Evolutionary conservation across 2,329 filamentous ascomycete genomes (phyloP), one percentile per base, ranked within the genome.

Genomic region (Scedosporium minutisporum): DNA sequence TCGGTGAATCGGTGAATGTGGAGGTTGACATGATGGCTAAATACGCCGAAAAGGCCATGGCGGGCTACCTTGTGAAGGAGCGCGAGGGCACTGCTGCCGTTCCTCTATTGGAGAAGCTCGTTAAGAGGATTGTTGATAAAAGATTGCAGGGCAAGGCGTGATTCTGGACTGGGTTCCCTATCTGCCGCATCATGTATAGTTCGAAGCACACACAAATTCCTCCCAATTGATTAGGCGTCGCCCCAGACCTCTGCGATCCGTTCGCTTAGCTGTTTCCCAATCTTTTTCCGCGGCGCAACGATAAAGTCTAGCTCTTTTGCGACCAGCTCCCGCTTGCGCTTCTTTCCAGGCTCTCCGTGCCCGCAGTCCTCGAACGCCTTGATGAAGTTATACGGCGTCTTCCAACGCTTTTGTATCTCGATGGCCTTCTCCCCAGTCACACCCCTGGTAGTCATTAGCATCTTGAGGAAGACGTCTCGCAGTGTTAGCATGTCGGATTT

Each of bases 21-120:
- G 93, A 97, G 79, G 93, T 96, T 62, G 93, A 97, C 72, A 91
- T 96, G 79, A 82, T 87, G 77, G 85, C 84, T 60, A 93, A 93
- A 77, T 93, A 93, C 70, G 89, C 91, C 1, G 89, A 93, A 79
- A 97, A 97, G 84, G 93, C 90, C 66, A 86, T 97, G 63, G 82
- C 87, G 21, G 91, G 88, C 6, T 95, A 93, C 74, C 86, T 97
- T 64, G 81, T 84, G 61, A 81, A 80, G 3, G 75, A 78, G 16
- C 78, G 79, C 63, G 80, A 80, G 38, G 78, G 77, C 66, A 38
- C 33, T 10, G 68, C 82, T 71, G 75, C 80, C 4, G 78, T 81
- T 58, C 80, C 82, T 2, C 77, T 88, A 42, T 71, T 92, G 66
- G 84, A 90, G 75, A 89, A 87, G 75, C 85, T 91, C 75, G 87